Conservation (phyloP, 2,329 filamentous ascomycete species). For the Calonectria fujianensis region DNA sequence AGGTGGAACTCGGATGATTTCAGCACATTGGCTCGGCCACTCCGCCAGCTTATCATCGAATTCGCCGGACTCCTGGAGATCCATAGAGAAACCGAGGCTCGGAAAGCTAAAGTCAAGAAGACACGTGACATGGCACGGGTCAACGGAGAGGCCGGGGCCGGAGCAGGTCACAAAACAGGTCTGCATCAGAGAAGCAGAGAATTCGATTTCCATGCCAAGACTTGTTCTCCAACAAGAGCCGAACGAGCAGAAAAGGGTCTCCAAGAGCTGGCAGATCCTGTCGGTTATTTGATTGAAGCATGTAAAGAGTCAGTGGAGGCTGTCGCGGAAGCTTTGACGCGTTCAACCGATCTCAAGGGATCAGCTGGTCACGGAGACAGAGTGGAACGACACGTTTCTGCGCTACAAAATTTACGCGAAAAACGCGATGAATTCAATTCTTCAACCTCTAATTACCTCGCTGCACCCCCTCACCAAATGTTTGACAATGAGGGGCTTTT, state of each 20-base stretch:
- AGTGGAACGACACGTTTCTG: constrained; percentile 24
- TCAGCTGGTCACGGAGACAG: constrained; percentile 17
- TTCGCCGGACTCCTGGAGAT: constrained; percentile 33
- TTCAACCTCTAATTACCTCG: constrained; percentile 18
- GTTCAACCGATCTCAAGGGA: constrained; percentile 2
- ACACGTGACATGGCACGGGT: constrained; percentile 24
- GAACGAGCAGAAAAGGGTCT: constrained; percentile 25
- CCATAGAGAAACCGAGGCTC: constrained; percentile 33
- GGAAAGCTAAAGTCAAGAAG: constrained; percentile 1
- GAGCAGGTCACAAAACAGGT: constrained; percentile 8
- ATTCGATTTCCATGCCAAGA: constrained; percentile 29
- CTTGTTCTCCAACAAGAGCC: neutral
- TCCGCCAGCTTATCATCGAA: constrained; percentile 29
- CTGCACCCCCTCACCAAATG: constrained; percentile 8
- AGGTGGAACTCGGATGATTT: constrained; percentile 34
- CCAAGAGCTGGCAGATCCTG: constrained; percentile 25
- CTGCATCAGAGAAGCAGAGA: constrained; percentile 35
- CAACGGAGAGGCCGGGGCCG: neutral
- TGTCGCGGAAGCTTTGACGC: constrained; percentile 24
- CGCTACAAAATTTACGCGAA: constrained; percentile 17
- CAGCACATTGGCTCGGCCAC: neutral
- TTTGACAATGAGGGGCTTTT: constrained; percentile 32
- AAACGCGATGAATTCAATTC: constrained; percentile 23
- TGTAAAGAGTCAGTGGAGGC: constrained; percentile 33
- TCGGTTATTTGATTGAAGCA: constrained; percentile 9